phyloP scores from a whole-genome alignment of 73 alveolate species.

The Paramecium octaurelia region DNA sequence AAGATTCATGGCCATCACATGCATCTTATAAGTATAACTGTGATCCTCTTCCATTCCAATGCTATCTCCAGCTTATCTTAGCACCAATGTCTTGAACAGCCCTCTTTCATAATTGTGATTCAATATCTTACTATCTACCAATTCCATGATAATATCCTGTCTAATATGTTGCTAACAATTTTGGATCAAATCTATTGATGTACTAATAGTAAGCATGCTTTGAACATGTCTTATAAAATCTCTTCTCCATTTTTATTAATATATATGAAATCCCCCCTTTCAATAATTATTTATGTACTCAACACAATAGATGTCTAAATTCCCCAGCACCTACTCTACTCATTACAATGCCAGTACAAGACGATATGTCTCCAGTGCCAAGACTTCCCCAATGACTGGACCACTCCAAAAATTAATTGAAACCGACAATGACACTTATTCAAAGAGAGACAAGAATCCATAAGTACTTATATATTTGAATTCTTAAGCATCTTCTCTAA shows the following conservation, averaged over 20 bases:
- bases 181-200: background rate
- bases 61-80: slow-evolving; percentile 59
- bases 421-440: background rate
- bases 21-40: slow-evolving; percentile 59
- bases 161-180: background rate
- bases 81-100: slow-evolving; percentile 43
- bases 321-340: background rate
- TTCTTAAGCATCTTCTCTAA: background rate
- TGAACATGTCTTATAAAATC: slow-evolving; percentile 4
- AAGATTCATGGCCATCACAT: slow-evolving; percentile 44
- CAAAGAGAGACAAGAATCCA: background rate
- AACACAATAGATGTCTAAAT: background rate
- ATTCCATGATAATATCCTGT: background rate
- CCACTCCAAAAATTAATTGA: background rate
- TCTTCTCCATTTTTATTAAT: slow-evolving; percentile 18
- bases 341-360: background rate
- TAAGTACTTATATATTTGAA: background rate
- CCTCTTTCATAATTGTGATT: background rate
- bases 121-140: slow-evolving; percentile 49
- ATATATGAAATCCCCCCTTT: background rate
- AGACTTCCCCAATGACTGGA: background rate
- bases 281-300: background rate
- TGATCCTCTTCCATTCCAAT: slow-evolving; percentile 62
- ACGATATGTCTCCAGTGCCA: slow-evolving; percentile 3
- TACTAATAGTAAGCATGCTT: slow-evolving; percentile 47